Evolutionary conservation across 305 asterid species (phyloP), one percentile per base, ranked within the genome.

Genomic region (Fraxinus paxiana): DNA sequence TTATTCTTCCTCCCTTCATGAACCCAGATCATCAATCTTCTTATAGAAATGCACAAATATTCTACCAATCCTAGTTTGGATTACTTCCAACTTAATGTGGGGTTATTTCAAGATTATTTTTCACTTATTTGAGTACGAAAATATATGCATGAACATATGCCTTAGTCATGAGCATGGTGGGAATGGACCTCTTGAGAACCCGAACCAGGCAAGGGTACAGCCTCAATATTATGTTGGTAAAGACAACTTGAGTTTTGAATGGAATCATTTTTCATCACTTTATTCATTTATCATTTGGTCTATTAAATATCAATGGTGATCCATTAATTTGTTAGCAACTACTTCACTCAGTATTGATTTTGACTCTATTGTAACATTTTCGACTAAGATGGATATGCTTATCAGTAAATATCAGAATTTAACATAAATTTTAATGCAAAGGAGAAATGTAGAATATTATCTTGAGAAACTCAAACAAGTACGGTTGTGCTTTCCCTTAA

Each of bases 1-100:
- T 71, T 72, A 74, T 56, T 71, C 82, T 41, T 73, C 46, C 70
- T 59, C 71, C 74, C 61, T 77, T 38, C 75, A 72, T 72, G 82
- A 71, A 71, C 22, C 71, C 56, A 46, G 18, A 8, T 46, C 17
- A 46, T 46, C 18, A 46, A 46, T 46, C 56, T 12, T 46, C 56
- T 46, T 12, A 13, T 13, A 46, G 56, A 46, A 46, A 46, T 46
- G 56, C 56, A 46, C 56, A 46, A 46, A 46, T 46, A 46, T 46
- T 46, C 56, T 46, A 13, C 56, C 20, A 48, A 48, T 18, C 15
- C 20, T 48, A 48, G 20, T 48, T 48, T 7, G 70, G 31, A 59
- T 59, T 59, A 17, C 70, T 20, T 59, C 31, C 70, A 59, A 59
- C 15, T 59, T 59, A 59, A 6, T 18, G 0, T 8, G 15, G 15